phyloP scores from a whole-genome alignment of 2,329 filamentous ascomycete genomes.

The Colletotrichum zoysiae region DNA sequence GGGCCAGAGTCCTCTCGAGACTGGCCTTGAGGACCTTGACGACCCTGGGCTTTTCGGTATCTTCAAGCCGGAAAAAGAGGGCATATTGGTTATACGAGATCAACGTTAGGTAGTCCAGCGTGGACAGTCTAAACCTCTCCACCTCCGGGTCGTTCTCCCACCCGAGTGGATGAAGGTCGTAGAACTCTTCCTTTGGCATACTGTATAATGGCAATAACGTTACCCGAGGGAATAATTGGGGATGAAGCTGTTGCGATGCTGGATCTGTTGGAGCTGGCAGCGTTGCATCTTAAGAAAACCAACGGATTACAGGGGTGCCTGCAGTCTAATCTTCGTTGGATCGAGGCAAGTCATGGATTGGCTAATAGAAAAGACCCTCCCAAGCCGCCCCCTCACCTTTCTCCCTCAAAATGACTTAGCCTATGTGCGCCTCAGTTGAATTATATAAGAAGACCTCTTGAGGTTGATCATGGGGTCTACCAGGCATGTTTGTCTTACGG shows the following conservation, averaged over 20 bases:
- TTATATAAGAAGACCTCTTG: not conserved
- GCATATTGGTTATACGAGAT: slow-evolving; percentile 54
- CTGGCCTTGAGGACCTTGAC: slow-evolving; percentile 49
- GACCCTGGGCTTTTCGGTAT: slow-evolving; percentile 44
- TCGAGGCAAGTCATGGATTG: not conserved
- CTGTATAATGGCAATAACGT: too few relatives aligned
- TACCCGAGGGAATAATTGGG: too few relatives aligned
- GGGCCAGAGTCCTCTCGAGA: slow-evolving; percentile 53
- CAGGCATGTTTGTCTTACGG: too few relatives aligned
- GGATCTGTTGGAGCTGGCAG: not conserved
- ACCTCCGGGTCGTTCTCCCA: slow-evolving; percentile 54
- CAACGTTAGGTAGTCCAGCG: slow-evolving; percentile 52
- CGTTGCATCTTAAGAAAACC: not conserved
- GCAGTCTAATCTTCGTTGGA: not conserved
- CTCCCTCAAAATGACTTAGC: not conserved
- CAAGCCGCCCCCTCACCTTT: too few relatives aligned
- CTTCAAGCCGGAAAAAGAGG: slow-evolving; percentile 54
- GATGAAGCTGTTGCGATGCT: not conserved
- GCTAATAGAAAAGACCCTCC: not conserved
- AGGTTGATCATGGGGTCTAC: not conserved
- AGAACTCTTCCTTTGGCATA: slow-evolving; percentile 49
- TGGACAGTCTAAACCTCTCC: slow-evolving; percentile 53
- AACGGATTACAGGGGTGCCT: not conserved
- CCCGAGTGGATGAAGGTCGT: slow-evolving; percentile 50
- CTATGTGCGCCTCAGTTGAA: not conserved